These are phyloP conservation scores for Fusarium burgessii DNA, from an alignment of 2,329 filamentous ascomycete genomes.

Conservation along the genomic window DNA sequence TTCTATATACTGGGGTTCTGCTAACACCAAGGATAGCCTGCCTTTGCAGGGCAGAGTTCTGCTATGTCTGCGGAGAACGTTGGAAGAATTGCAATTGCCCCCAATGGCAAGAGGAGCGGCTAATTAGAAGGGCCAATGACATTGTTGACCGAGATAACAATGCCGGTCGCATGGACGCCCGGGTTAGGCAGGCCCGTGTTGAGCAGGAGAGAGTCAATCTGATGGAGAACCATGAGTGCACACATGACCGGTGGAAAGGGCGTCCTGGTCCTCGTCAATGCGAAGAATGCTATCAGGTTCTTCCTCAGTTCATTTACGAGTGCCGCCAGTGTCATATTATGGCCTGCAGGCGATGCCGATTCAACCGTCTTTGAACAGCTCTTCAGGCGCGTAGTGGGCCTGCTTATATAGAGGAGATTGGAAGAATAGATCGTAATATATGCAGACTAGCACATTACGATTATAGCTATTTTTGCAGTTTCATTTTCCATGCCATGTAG, in stretches of 20 bases:
- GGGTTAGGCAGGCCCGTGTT: neutral
- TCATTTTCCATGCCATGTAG: no score
- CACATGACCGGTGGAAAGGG: slow-evolving; percentile 52
- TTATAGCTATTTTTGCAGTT: no score
- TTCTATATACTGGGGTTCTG: rapidly evolving
- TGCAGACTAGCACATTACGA: no score
- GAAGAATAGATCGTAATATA: no score
- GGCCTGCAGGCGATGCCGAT: slow-evolving; percentile 61
- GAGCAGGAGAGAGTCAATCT: slow-evolving; percentile 14
- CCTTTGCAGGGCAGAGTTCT: slow-evolving; percentile 60
- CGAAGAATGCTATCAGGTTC: slow-evolving; percentile 56
- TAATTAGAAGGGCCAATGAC: slow-evolving; percentile 49
- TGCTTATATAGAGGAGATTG: no score
- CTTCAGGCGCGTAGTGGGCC: no score
- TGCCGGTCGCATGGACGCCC: neutral
- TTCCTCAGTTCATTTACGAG: slow-evolving; percentile 59
- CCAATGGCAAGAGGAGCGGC: slow-evolving; percentile 53
- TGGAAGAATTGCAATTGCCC: slow-evolving; percentile 58
- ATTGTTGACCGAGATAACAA: slow-evolving; percentile 47
- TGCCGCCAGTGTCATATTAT: slow-evolving; percentile 59
- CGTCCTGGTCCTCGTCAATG: slow-evolving; percentile 53
- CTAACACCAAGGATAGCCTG: slow-evolving; percentile 53
- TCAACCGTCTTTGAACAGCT: no score
- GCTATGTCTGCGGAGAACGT: slow-evolving; percentile 57
- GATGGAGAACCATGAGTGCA: slow-evolving; percentile 55